Evolutionary conservation across 768 basidiomycete species (phyloP).

Genomic region (Termitomyces titanicus): DNA sequence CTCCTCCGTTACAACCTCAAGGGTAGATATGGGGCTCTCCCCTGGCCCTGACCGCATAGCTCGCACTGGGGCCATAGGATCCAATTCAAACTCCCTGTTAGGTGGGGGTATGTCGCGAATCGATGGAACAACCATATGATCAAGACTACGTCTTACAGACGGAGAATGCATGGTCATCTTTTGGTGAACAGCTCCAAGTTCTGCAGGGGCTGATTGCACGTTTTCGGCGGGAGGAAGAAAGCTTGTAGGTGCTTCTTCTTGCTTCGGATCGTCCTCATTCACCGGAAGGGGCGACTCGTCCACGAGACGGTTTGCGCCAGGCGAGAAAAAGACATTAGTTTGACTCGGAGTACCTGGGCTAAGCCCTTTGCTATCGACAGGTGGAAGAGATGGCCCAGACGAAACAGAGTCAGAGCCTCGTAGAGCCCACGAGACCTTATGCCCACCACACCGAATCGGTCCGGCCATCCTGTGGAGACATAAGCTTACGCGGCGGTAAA

Average conservation of each 20-base stretch:
- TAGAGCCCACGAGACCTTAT: slow-evolving; percentile 56
- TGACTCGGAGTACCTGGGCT: background rate
- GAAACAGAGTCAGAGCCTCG: slow-evolving; percentile 29
- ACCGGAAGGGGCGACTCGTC: slow-evolving; percentile 41
- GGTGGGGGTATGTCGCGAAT: background rate
- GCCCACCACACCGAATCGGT: slow-evolving; percentile 50
- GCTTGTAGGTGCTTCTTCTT: background rate
- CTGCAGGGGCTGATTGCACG: slow-evolving; percentile 49
- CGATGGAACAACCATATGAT: slow-evolving; percentile 13
- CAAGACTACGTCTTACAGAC: slow-evolving; percentile 28
- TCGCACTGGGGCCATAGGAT: slow-evolving; percentile 35
- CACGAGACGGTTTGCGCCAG: slow-evolving; percentile 33
- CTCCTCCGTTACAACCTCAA: slow-evolving; percentile 23
- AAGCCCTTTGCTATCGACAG: slow-evolving; percentile 13
- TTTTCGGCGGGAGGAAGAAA: slow-evolving; percentile 1
- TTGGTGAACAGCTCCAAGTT: slow-evolving; percentile 35
- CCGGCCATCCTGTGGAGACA: slow-evolving; percentile 59
- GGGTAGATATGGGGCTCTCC: slow-evolving; percentile 3
- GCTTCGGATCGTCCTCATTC: background rate
- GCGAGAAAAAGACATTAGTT: slow-evolving; percentile 26
- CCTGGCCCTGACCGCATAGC: slow-evolving; percentile 24
- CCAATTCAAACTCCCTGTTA: slow-evolving; percentile 31
- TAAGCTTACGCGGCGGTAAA: background rate
- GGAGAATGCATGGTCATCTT: slow-evolving; percentile 22
- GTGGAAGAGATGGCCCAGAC: slow-evolving; percentile 24